Percentiles rank a stretch among this genome's conserved stretches.
Evolutionary conservation across 768 basidiomycete genomes (phyloP).

Genomic region (Lactarius psammicola): DNA sequence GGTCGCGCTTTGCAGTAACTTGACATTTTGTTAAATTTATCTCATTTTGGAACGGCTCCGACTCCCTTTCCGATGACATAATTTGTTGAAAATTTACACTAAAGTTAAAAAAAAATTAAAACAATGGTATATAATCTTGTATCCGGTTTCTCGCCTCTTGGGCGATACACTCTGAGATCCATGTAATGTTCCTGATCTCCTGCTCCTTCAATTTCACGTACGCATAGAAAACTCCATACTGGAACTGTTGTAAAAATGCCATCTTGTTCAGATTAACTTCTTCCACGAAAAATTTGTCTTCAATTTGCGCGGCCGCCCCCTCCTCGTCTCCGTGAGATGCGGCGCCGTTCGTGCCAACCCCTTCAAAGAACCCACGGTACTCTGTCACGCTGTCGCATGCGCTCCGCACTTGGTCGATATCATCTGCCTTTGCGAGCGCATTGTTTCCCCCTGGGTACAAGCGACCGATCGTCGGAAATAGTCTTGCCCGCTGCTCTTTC

Average conservation of each 20-base stretch:
- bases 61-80: background rate
- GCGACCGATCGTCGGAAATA: constrained; percentile 92
- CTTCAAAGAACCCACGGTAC: constrained; percentile 87
- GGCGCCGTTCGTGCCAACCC: constrained; percentile 35
- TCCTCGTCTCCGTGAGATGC: constrained; percentile 37
- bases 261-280: constrained; percentile 95
- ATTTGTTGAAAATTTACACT: no score
- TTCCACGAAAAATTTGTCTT: constrained; percentile 91
- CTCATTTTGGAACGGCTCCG: background rate
- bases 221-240: constrained; percentile 88
- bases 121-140: constrained; percentile 91
- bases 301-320: constrained; percentile 62
- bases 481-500: constrained; percentile 91
- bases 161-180: constrained; percentile 98
- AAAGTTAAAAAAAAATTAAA: constrained; percentile 43
- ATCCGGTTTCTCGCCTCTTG: constrained; percentile 96
- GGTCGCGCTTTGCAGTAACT: background rate
- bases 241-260: constrained; percentile 96
- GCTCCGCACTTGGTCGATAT: constrained; percentile 86
- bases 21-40: background rate
- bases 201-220: constrained; percentile 92
- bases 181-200: constrained; percentile 84
- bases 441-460: constrained; percentile 97
- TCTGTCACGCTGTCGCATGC: constrained; percentile 87
- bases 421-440: constrained; percentile 88